Evolutionary conservation across 1,284 basidiomycete genomes (phyloP), one percentile per base, ranked within the genome.

Genomic region (Trichosporon sp.): DNA sequence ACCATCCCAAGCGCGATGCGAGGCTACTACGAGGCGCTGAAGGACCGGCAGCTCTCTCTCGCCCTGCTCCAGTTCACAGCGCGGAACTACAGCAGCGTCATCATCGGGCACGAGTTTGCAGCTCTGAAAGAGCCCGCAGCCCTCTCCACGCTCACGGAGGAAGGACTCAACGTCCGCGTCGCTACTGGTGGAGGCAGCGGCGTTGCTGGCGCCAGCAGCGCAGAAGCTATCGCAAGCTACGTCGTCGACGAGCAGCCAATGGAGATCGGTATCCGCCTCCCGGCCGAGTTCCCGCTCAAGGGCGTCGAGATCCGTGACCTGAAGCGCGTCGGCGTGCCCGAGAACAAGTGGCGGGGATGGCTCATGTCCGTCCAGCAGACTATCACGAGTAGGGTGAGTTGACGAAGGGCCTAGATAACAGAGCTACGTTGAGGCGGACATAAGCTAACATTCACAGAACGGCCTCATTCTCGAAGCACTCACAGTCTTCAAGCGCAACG

Each of bases 401-500:
- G 33, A 88, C 92, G 80, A 92, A 93, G 72, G 66, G 87, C 76
- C 4, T 31, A 46, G 49, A 11, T 14, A 19, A 31, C 3, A 16
- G 8, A 31, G 5, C 9, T 56, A 7, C 29, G 19, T 56, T 56
- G 29, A 32, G 56, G 33, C 63, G 36, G 56, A 9, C 33, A 27
- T 25, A 13, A 10, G 54, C 29, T 62, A 37, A n/a, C n/a, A n/a
- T n/a, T n/a, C 31, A 61, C 74, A 94, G 89, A 95, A 95, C 74
- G 95, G 95, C 4, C 86, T 89, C 52, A 90, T 99, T 44, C 84
- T 92, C 31, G 96, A 99, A 73, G 95, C 91, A 0, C 79, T 99
- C n/a, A 86, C 86, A 16, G 82, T 97, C 64, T 99, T 97, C 85
- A 96, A 95, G 82, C 91, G 90, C 81, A 99, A 98, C 73, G 91